Evolutionary conservation across 768 basidiomycete species (phyloP).

Genomic region (Leccinum aurantiacum): DNA sequence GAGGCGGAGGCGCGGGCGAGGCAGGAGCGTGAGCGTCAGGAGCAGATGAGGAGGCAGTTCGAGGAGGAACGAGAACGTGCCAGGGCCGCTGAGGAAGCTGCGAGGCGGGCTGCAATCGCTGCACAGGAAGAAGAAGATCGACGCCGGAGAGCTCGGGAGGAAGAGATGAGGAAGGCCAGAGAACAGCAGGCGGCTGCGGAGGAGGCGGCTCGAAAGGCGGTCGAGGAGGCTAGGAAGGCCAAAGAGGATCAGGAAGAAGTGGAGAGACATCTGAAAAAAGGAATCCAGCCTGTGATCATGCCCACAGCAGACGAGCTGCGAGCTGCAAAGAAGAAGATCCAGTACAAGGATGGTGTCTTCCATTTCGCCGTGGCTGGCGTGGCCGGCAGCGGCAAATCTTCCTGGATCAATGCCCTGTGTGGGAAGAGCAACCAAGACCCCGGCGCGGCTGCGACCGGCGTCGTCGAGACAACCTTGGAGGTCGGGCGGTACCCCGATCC

Average conservation of each 20-base stretch:
- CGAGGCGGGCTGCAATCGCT: conserved; percentile 20
- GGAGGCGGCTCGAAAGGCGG: conserved; percentile 23
- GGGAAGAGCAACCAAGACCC: conserved; percentile 27
- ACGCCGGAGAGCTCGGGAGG: conserved; percentile 22
- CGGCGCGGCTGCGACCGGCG: conserved; percentile 32
- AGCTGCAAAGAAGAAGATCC: conserved; percentile 25
- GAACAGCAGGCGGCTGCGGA: conserved; percentile 24
- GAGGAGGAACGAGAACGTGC: conserved; percentile 25
- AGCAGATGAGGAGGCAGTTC: conserved; percentile 14
- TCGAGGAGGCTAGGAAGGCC: conserved; percentile 24
- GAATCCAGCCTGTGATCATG: conserved; percentile 31
- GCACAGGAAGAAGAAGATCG: conserved; percentile 28
- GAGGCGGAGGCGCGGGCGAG: conserved; percentile 27
- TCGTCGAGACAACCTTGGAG: conserved; percentile 35
- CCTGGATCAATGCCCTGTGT: conserved; percentile 35
- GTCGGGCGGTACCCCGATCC: conserved; percentile 33
- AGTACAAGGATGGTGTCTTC: conserved; percentile 30
- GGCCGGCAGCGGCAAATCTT: conserved; percentile 33
- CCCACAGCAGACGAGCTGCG: conserved; percentile 29
- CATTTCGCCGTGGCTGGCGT: conserved; percentile 33
- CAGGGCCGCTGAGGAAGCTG: conserved; percentile 25
- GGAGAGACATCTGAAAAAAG: conserved; percentile 26
- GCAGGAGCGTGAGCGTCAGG: conserved; percentile 23
- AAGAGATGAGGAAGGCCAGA: conserved; percentile 17
- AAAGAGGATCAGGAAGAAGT: conserved; percentile 21